Evolutionary conservation across 1,284 basidiomycete species (phyloP).

Genomic region (Ceratorhiza oryzae-sativae): DNA sequence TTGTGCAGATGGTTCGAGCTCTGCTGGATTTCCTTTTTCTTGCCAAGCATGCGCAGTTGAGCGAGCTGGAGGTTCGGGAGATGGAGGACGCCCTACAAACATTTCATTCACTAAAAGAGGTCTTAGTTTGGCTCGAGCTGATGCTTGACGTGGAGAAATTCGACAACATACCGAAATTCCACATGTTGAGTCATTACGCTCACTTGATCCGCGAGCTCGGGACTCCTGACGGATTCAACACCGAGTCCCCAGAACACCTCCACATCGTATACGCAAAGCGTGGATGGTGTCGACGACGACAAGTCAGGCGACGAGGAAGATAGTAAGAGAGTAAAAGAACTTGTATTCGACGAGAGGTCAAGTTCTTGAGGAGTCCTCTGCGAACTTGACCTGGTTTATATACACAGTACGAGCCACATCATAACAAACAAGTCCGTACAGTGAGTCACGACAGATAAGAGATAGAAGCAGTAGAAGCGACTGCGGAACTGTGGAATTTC

Average conservation of each 20-base stretch:
- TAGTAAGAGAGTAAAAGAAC: no score
- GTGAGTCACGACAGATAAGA: no score
- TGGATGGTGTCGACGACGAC: no score
- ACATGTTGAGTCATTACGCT: slow-evolving; percentile 27
- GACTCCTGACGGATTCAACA: slow-evolving; percentile 23
- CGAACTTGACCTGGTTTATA: no score
- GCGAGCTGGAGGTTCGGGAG: background rate
- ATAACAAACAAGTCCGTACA: no score
- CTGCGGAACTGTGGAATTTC: no score
- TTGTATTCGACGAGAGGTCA: no score
- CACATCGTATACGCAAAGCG: slow-evolving; percentile 19
- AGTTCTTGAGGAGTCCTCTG: no score
- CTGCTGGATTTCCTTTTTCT: slow-evolving; percentile 13
- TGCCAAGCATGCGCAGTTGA: background rate
- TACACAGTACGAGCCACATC: no score
- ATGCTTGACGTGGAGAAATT: background rate
- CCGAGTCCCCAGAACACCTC: slow-evolving; percentile 20
- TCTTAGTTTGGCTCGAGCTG: background rate
- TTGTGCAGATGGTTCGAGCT: slow-evolving; percentile 2
- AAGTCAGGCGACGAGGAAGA: no score
- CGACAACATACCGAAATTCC: slow-evolving; percentile 19
- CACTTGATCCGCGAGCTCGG: slow-evolving; percentile 24
- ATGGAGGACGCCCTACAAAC: background rate
- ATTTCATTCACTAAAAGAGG: background rate
- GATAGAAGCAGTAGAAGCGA: no score